These are phyloP conservation scores for Arthrobotrys megalospora DNA, from an alignment of 2,329 filamentous ascomycete species.

Conservation along the genomic window DNA sequence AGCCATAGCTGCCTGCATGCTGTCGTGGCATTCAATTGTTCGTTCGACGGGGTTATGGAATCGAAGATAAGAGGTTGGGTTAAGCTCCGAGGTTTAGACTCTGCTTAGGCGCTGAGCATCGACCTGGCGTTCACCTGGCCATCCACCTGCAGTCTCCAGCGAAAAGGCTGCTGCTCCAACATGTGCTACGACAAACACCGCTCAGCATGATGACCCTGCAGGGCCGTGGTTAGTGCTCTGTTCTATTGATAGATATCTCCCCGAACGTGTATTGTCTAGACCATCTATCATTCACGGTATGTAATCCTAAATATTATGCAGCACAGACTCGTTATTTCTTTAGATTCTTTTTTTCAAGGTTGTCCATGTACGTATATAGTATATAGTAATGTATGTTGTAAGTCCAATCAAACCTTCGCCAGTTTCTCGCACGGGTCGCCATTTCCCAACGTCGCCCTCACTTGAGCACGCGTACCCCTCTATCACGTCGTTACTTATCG, in stretches of 20 bases:
- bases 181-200: conserved; percentile 1
- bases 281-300: neutral
- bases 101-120: conserved; percentile 34
- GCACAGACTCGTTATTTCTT: neutral
- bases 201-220: neutral
- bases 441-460: conserved; percentile 26
- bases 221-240: neutral
- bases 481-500: conserved; percentile 31
- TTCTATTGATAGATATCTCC: conserved; percentile 28
- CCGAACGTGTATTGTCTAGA: neutral
- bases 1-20: conserved; percentile 25
- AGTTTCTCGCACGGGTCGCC: conserved; percentile 1
- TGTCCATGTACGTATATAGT: conserved; percentile 1
- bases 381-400: conserved; percentile 13
- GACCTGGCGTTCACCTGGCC: conserved; percentile 13
- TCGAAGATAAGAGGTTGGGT: conserved; percentile 38
- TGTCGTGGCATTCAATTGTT: conserved; percentile 57
- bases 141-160: neutral
- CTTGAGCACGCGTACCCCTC: conserved; percentile 39
- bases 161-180: neutral
- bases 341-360: conserved; percentile 1
- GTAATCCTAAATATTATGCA: conserved; percentile 8
- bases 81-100: conserved; percentile 35
- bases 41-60: conserved; percentile 18
- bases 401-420: conserved; percentile 6